Conservation (phyloP, 768 basidiomycete genomes). For the Hirschioporus abietinus region DNA sequence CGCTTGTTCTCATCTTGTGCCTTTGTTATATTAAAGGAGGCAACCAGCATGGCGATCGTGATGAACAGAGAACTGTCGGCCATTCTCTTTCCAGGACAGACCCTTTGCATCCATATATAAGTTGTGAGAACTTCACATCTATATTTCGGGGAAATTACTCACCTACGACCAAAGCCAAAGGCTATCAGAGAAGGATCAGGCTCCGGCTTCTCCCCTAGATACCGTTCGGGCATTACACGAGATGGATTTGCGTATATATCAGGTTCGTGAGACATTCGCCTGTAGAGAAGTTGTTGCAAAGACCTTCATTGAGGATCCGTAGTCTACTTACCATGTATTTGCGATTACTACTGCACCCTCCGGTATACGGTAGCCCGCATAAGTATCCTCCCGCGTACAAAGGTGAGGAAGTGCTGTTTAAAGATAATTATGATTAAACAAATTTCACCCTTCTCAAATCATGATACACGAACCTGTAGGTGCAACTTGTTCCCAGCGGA, state of each 20-base stretch:
- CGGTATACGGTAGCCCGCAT: constrained; percentile 11
- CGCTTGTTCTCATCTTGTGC: background rate
- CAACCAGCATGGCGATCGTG: background rate
- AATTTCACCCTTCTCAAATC: background rate
- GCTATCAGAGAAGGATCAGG: background rate
- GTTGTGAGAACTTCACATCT: background rate
- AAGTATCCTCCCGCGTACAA: constrained; percentile 7
- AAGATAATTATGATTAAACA: background rate
- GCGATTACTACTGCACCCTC: constrained; percentile 6
- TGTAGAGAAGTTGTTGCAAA: background rate
- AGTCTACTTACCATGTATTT: constrained; percentile 9
- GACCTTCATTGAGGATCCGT: background rate
- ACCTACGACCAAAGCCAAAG: constrained; percentile 2
- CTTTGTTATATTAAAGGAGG: background rate
- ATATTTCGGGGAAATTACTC: background rate
- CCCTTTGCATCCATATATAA: background rate
- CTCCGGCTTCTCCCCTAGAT: background rate
- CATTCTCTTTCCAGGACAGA: background rate
- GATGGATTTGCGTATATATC: background rate
- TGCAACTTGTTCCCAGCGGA: constrained; percentile 6
- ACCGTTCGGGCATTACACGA: background rate
- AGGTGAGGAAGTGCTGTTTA: constrained; percentile 7
- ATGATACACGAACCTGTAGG: background rate
- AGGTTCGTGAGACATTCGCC: background rate
- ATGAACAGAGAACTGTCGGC: background rate